These are phyloP conservation scores for Colletotrichum tropicale DNA, from an alignment of 2,329 filamentous ascomycete species.

Conservation along the genomic window DNA sequence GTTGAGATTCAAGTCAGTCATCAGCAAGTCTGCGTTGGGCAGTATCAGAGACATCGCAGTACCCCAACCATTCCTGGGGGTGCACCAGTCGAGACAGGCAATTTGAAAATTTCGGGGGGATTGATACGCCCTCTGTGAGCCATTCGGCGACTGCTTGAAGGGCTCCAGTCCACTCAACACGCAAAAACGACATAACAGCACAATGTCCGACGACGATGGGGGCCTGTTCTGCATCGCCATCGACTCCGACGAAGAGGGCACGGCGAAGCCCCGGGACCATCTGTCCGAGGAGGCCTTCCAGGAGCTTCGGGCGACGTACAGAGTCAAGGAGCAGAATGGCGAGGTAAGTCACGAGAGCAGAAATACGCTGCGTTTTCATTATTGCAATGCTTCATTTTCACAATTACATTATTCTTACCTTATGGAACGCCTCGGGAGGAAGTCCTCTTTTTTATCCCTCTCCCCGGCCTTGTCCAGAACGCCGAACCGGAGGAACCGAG, in stretches of 20 bases:
- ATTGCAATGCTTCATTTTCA: background rate
- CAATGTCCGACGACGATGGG: constrained; percentile 28
- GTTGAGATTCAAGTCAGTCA: background rate
- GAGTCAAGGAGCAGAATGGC: constrained; percentile 57
- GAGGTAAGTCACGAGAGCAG: constrained; percentile 41
- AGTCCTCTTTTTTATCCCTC: background rate
- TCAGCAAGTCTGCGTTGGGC: background rate
- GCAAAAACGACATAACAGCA: background rate
- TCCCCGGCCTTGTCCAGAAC: background rate
- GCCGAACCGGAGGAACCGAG: background rate
- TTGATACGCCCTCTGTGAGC: fast-evolving
- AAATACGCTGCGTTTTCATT: background rate
- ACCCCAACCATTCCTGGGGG: background rate
- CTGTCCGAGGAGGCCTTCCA: constrained; percentile 58
- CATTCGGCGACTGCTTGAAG: background rate
- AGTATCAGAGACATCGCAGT: background rate
- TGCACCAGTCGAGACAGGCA: background rate
- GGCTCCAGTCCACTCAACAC: background rate
- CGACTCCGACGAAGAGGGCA: constrained; percentile 34
- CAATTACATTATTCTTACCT: background rate
- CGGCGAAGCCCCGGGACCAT: constrained; percentile 35
- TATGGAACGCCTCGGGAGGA: background rate
- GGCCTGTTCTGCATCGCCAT: constrained; percentile 35
- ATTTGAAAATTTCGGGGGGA: background rate
- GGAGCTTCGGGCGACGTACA: constrained; percentile 48